phyloP scores from a whole-genome alignment of 495 filamentous ascomycete genomes.

The Symbiotaphrina buchneri region DNA sequence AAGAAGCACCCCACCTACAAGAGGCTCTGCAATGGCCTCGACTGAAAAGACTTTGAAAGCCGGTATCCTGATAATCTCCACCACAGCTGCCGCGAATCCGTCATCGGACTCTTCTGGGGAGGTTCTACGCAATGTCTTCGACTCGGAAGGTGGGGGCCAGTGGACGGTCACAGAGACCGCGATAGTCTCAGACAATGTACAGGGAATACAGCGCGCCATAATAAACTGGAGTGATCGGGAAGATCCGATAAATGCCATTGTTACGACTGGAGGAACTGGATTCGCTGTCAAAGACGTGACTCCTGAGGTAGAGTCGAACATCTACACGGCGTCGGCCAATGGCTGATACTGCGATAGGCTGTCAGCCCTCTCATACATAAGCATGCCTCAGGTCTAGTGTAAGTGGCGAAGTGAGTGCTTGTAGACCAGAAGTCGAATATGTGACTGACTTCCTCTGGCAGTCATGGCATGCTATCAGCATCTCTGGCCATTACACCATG shows the following conservation, averaged over 20 bases:
- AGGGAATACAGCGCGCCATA: slow-evolving; percentile 52
- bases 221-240: slow-evolving; percentile 42
- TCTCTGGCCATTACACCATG: slow-evolving; percentile 78
- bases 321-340: not conserved
- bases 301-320: slow-evolving; percentile 38
- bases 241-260: slow-evolving; percentile 44
- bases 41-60: slow-evolving; percentile 29
- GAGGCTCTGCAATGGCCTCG: slow-evolving; percentile 4
- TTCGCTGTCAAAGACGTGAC: slow-evolving; percentile 80
- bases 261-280: slow-evolving; percentile 83
- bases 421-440: too few relatives aligned
- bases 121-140: slow-evolving; percentile 43
- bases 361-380: slow-evolving; percentile 63
- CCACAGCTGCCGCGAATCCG: slow-evolving; percentile 72
- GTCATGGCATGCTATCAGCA: slow-evolving; percentile 79
- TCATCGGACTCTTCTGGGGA: slow-evolving; percentile 49
- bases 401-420: slow-evolving; percentile 17
- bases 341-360: slow-evolving; percentile 27
- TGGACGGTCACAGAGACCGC: slow-evolving; percentile 46
- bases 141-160: slow-evolving; percentile 28
- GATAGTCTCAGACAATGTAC: slow-evolving; percentile 63
- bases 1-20: too few relatives aligned
- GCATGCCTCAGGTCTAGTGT: slow-evolving; percentile 75
- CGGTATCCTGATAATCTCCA: slow-evolving; percentile 74
- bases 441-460: slow-evolving; percentile 17